A percentile compares a stretch with the other conserved stretches of the same genome.
phyloP scores from a whole-genome alignment of 805 yeast species.

The Metschnikowia cubensis region DNA sequence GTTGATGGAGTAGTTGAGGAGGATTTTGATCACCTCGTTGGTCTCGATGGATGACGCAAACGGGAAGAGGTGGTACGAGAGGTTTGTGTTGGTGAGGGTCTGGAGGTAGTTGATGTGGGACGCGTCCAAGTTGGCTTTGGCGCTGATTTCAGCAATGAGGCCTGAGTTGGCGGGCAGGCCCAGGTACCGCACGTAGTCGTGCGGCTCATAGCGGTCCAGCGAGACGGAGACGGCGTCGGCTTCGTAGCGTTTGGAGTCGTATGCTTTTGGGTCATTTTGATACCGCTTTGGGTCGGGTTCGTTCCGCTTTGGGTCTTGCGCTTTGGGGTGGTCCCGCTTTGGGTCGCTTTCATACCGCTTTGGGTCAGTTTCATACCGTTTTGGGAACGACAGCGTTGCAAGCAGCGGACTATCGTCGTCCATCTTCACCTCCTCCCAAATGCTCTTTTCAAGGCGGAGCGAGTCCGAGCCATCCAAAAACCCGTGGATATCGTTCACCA shows the following conservation, averaged over 20 bases:
- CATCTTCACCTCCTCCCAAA: constrained; percentile 13
- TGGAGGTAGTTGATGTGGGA: constrained; percentile 33
- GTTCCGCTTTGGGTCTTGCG: too few relatives aligned
- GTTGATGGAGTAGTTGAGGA: constrained; percentile 20
- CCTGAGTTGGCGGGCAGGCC: constrained; percentile 19
- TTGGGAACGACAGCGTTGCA: background rate
- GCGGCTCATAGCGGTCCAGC: too few relatives aligned
- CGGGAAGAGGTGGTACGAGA: constrained; percentile 34
- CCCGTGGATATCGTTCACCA: constrained; percentile 32
- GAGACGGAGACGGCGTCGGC: too few relatives aligned
- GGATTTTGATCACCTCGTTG: constrained; percentile 30
- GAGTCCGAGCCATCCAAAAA: constrained; percentile 5
- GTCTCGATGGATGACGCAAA: constrained; percentile 33
- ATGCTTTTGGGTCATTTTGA: too few relatives aligned
- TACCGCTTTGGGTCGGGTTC: too few relatives aligned
- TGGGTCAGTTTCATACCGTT: background rate
- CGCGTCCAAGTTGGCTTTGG: constrained; percentile 22
- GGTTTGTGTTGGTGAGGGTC: constrained; percentile 25
- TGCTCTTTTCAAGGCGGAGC: background rate
- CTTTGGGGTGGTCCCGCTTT: too few relatives aligned
- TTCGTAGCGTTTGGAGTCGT: too few relatives aligned
- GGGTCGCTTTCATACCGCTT: background rate
- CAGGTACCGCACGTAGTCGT: background rate
- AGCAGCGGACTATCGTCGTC: background rate
- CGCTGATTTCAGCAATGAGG: constrained; percentile 24